A percentile compares a stretch with the other conserved stretches of the same genome.
These are phyloP conservation scores for Fusarium sambucinum DNA, from an alignment of 2,329 filamentous ascomycete species.

Conservation along the genomic window DNA sequence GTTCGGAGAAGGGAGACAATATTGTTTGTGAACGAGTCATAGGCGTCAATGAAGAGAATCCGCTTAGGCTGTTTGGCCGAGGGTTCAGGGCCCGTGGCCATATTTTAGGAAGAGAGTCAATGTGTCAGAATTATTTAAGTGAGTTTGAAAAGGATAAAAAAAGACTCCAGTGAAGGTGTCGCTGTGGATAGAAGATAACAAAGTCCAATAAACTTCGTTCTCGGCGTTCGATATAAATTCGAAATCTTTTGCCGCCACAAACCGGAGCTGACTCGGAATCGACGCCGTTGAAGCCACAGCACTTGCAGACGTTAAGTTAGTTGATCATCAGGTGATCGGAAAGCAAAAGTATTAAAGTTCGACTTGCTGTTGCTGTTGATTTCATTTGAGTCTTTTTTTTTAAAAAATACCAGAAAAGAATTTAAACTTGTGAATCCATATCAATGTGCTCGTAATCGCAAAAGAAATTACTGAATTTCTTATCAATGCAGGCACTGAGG, in stretches of 20 bases:
- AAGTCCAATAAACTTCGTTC: constrained; percentile 19
- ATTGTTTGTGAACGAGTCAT: constrained; percentile 97
- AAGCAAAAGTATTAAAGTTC: background rate
- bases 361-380: background rate
- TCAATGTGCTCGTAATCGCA: background rate
- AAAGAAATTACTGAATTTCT: background rate
- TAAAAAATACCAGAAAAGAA: background rate
- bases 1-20: constrained; percentile 85
- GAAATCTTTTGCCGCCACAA: constrained; percentile 47
- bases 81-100: constrained; percentile 41
- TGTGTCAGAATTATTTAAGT: background rate
- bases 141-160: background rate
- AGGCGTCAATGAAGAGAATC: constrained; percentile 93
- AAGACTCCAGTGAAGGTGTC: background rate
- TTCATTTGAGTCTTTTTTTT: background rate
- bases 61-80: constrained; percentile 47
- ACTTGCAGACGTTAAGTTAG: background rate
- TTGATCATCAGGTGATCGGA: constrained; percentile 33
- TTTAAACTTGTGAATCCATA: background rate
- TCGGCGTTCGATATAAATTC: constrained; percentile 24
- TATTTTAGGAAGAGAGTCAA: background rate
- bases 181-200: background rate
- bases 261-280: constrained; percentile 45
- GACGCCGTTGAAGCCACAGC: constrained; percentile 19
- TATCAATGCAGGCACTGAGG: background rate